Base-by-base conservation (phyloP, 108 stramenopile genomes). In the Conticribra weissflogii region DNA sequence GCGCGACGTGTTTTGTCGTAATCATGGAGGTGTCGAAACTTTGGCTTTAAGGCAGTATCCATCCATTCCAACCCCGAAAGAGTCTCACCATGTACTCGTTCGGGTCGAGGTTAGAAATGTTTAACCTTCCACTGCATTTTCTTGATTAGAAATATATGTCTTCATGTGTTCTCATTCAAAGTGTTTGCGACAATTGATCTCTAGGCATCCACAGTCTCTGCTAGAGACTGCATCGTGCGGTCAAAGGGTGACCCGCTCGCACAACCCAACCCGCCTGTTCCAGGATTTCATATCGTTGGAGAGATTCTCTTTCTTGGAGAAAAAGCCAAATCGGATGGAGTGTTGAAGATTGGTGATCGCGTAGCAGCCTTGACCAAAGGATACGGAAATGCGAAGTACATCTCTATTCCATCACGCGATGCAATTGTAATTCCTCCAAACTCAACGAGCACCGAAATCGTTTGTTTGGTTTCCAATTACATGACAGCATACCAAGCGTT, bases 401-500 rank as follows among this genome's bases (percentile, higher is more conserved):
- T 72, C 16, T 79, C 76, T 21, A 64, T 86, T 25, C 65, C 69
- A 1, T 78, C 70, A 50, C 72, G 68, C 3, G 33, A 59, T 3
- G 63, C 89, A 17, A 72, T 94, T 45, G 78, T 86, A 22, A 78
- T 94, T 15, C 80, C 89, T 24, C 18, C 54, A 17, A 72, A 47
- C 60, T 63, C 83, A 16, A 72, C 62, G 25, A 64, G 78, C 25
- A 71, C 71, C 3, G 53, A 56, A 54, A 75, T 81, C 2, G 76
- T 78, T 22, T 90, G 89, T 55, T 73, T 93, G 57, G 80, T 83
- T 4, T 81, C 86, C 31, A 88, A 76, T 21, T 94, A 91, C 67
- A 75, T 94, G 71, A 57, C 85, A 2, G 92, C 92, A 5, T 91
- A 88, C 55, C 92, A 94, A 69, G 59, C 77, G 3, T 59, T 91